Evolutionary conservation across 345 rosid species (phyloP).

Genomic region (Euphorbia pulcherrima): DNA sequence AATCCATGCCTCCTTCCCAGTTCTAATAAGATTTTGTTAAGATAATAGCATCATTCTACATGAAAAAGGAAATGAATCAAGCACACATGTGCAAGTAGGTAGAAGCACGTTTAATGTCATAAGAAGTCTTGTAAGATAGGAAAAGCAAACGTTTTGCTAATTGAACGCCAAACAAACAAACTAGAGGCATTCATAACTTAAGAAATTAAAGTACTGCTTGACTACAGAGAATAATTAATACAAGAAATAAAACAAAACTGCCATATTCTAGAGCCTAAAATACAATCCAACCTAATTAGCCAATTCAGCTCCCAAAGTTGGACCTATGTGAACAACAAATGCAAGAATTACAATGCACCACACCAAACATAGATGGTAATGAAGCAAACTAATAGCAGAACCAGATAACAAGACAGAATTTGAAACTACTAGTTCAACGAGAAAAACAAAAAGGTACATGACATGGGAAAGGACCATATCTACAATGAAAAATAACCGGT

Average conservation of each 20-base stretch:
- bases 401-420: background rate
- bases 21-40: background rate
- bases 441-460: background rate
- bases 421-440: background rate
- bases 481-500: too few species aligned
- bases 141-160: conserved; percentile 5
- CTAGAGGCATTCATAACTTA: background rate
- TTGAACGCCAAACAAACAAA: background rate
- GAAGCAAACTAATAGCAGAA: conserved; percentile 7
- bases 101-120: too few species aligned
- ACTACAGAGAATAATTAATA: background rate
- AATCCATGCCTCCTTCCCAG: background rate
- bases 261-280: background rate
- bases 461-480: too few species aligned
- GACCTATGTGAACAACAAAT: background rate
- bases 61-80: too few species aligned
- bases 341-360: background rate
- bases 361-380: background rate
- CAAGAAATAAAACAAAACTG: too few species aligned
- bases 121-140: too few species aligned
- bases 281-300: background rate
- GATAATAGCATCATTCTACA: conserved; percentile 3
- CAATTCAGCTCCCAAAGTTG: background rate
- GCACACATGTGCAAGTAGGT: too few species aligned
- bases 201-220: background rate